A percentile compares a stretch with the other conserved stretches of the same genome.
Evolutionary conservation across 2,329 filamentous ascomycete species (phyloP).

Genomic region (Anisogramma anomala): DNA sequence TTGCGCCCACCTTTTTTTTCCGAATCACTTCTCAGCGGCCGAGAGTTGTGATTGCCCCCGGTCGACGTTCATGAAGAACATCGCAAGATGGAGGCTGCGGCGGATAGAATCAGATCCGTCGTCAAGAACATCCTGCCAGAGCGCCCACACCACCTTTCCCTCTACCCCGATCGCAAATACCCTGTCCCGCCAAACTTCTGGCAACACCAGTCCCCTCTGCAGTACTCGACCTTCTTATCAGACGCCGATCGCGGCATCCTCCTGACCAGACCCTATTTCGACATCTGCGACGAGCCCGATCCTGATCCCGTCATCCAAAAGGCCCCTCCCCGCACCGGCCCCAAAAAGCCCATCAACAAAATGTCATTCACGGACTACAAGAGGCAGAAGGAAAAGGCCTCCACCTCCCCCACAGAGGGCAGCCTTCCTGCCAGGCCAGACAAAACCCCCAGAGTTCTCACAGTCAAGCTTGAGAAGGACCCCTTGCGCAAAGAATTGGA

Average conservation of each 20-base stretch:
- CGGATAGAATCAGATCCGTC: conserved; percentile 43
- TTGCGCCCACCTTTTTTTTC: too few relatives aligned
- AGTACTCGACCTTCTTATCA: conserved; percentile 46
- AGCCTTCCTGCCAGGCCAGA: conserved; percentile 16
- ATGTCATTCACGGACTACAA: conserved; percentile 49
- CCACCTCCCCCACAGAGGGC: conserved; percentile 26
- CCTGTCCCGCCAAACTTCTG: conserved; percentile 32
- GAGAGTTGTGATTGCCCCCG: conserved; percentile 9
- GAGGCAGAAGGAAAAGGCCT: conserved; percentile 33
- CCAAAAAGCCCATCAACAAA: conserved; percentile 30
- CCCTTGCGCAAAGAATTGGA: conserved; percentile 13
- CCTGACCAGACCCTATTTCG: conserved; percentile 44
- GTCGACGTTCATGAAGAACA: conserved; percentile 15
- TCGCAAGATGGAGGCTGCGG: conserved; percentile 47
- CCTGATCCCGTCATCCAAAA: conserved; percentile 10
- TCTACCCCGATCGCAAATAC: conserved; percentile 37
- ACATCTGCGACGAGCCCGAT: conserved; percentile 42
- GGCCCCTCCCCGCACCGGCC: conserved; percentile 15
- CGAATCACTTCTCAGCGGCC: conserved; percentile 1
- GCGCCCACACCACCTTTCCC: conserved; percentile 41
- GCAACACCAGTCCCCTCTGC: conserved; percentile 34
- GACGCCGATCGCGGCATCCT: conserved; percentile 47
- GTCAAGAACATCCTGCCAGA: conserved; percentile 40
- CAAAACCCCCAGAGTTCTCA: conserved; percentile 14
- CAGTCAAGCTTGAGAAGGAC: conserved; percentile 14